Evolutionary conservation across 1,284 basidiomycete species (phyloP), one percentile per base, ranked within the genome.

Genomic region (Ceraceosorus guamensis): DNA sequence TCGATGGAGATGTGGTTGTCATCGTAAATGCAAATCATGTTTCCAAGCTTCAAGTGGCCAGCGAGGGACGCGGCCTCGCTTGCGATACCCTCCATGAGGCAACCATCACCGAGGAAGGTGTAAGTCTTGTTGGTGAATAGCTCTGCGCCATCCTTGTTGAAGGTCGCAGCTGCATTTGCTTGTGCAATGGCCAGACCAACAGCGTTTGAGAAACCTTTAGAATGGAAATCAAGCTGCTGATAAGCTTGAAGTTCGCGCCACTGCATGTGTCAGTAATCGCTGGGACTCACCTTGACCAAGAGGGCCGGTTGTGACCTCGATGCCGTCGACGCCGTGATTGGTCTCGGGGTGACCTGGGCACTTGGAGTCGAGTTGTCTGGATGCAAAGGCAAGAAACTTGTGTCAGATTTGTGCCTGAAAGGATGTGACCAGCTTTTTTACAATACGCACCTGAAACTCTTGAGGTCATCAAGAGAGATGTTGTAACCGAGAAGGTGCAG

Each of bases 241-340:
- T 10, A 11, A 47, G 11, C n/a, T n/a, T n/a, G n/a, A n/a, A n/a
- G n/a, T n/a, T n/a, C n/a, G n/a, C n/a, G n/a, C n/a, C n/a, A n/a
- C n/a, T n/a, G n/a, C n/a, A n/a, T n/a, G n/a, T n/a, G n/a, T n/a
- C n/a, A n/a, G n/a, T n/a, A n/a, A n/a, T n/a, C n/a, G n/a, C n/a
- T n/a, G n/a, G n/a, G n/a, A 41, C 37, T 41, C 37, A 51, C 90
- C 90, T 79, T 96, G 91, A 50, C 91, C 91, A 37, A 96, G 86
- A 60, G 92, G 91, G 62, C 91, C 92, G 56, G 92, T 96, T 68
- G 91, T 96, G 64, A 95, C 90, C 80, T 96, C 91, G 63, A 96
- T 84, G 70, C 91, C 91, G 67, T 91, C 68, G 31, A 66, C 88
- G 24, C 90, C 91, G 77, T 91, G 87, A 59, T 84, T 83, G 56